phyloP scores from a whole-genome alignment of 306 rosid species.

The Lathyrus aphaca region DNA sequence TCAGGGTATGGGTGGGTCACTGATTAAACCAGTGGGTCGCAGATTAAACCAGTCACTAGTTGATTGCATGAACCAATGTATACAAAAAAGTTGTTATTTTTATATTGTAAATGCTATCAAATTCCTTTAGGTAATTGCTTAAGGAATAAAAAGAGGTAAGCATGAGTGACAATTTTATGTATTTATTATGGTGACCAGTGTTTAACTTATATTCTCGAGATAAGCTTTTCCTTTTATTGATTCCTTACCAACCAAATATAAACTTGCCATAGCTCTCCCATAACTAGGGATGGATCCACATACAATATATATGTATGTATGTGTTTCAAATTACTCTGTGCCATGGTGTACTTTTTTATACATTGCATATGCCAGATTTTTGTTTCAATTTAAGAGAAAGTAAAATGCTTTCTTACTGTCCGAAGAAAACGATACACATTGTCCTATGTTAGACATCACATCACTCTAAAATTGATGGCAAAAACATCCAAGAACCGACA shows the following conservation, averaged over 20 bases:
- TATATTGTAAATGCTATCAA: not conserved
- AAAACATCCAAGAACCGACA: no score
- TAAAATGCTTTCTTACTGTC: not conserved
- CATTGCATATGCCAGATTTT: conserved; percentile 1
- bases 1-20: not conserved
- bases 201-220: not conserved
- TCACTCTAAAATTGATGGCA: not conserved
- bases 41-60: not conserved
- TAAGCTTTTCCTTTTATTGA: not conserved
- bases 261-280: not conserved
- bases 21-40: no score
- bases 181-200: not conserved
- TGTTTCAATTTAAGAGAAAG: not conserved
- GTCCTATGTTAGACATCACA: not conserved
- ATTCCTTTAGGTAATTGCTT: not conserved
- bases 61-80: not conserved
- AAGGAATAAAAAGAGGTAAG: not conserved
- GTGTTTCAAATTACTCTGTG: not conserved
- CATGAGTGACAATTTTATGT: not conserved
- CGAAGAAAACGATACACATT: not conserved
- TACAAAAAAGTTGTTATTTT: not conserved
- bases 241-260: not conserved
- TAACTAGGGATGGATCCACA: no score
- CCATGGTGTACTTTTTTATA: not conserved
- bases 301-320: no score